phyloP scores from a whole-genome alignment of 176 grass and related monocot genomes.

The Aegilops speltoides region DNA sequence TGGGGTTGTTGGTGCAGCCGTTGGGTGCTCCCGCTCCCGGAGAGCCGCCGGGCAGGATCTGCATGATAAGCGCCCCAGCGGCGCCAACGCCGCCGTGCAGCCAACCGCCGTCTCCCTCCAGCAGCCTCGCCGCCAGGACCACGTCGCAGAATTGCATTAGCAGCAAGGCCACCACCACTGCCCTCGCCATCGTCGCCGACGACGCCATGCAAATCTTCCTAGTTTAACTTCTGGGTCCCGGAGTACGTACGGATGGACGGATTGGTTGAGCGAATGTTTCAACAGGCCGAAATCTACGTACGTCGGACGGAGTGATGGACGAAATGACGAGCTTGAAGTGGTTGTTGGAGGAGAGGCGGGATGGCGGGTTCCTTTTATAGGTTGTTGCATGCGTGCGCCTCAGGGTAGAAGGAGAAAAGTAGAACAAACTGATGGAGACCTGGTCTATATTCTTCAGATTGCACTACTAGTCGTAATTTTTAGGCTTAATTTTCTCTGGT shows the following conservation, averaged over 20 bases:
- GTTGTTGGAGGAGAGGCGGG: not conserved
- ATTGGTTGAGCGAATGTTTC: not conserved
- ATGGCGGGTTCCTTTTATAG: not conserved
- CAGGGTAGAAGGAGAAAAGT: no score
- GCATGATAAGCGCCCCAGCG: not conserved
- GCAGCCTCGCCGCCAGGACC: not conserved
- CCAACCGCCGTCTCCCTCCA: not conserved
- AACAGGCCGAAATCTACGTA: not conserved
- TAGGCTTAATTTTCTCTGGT: not conserved
- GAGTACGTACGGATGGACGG: not conserved
- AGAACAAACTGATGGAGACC: not conserved
- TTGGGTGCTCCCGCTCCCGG: not conserved
- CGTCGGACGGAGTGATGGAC: not conserved
- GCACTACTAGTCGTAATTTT: not conserved
- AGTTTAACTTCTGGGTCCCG: not conserved
- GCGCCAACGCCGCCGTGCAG: not conserved
- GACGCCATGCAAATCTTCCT: not conserved
- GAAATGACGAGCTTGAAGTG: not conserved
- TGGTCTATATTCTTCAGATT: not conserved
- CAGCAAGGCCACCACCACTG: conserved; percentile 1
- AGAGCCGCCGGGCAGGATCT: not conserved
- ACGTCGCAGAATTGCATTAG: conserved; percentile 17
- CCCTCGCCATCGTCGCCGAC: not conserved
- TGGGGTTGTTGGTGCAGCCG: not conserved
- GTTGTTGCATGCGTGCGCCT: not conserved